These are phyloP conservation scores for Astrothelium subdiscretum DNA, from an alignment of 495 filamentous ascomycete species.

Conservation along the genomic window DNA sequence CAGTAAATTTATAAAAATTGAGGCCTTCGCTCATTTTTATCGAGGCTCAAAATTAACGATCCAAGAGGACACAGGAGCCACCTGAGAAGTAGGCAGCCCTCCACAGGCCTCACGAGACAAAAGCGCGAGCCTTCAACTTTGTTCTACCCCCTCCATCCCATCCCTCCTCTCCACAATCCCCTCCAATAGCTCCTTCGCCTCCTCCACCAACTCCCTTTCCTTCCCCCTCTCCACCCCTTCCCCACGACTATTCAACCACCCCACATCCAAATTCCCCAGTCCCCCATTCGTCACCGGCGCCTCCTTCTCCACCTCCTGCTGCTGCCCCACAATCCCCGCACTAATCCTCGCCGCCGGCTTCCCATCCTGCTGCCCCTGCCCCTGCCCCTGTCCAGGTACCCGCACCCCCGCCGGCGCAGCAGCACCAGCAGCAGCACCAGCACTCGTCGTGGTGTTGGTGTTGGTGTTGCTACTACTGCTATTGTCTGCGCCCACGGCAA, in stretches of 20 bases:
- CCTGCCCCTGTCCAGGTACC: not conserved
- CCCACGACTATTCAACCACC: constrained; percentile 73
- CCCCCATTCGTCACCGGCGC: constrained; percentile 39
- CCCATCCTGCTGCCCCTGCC: constrained; percentile 4
- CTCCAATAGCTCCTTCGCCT: constrained; percentile 42
- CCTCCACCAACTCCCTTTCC: constrained; percentile 66
- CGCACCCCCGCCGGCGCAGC: too few relatives aligned
- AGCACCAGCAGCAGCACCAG: too few relatives aligned
- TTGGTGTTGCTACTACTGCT: too few relatives aligned
- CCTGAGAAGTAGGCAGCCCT: too few relatives aligned
- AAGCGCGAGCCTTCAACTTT: too few relatives aligned
- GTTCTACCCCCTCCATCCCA: not conserved
- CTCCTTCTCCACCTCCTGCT: constrained; percentile 16
- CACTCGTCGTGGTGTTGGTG: too few relatives aligned
- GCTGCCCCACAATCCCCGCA: constrained; percentile 11
- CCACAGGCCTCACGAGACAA: too few relatives aligned
- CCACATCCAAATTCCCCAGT: constrained; percentile 60
- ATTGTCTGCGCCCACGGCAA: not conserved
- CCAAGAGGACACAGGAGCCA: too few relatives aligned
- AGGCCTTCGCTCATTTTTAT: too few relatives aligned
- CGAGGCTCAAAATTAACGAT: too few relatives aligned
- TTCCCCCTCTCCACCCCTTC: constrained; percentile 65
- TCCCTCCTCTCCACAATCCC: not conserved
- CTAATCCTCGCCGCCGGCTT: constrained; percentile 12
- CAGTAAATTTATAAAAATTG: too few relatives aligned